These are phyloP conservation scores for Wallacemonas sp. DNA, from an alignment of 208 protist species.

Conservation along the genomic window DNA sequence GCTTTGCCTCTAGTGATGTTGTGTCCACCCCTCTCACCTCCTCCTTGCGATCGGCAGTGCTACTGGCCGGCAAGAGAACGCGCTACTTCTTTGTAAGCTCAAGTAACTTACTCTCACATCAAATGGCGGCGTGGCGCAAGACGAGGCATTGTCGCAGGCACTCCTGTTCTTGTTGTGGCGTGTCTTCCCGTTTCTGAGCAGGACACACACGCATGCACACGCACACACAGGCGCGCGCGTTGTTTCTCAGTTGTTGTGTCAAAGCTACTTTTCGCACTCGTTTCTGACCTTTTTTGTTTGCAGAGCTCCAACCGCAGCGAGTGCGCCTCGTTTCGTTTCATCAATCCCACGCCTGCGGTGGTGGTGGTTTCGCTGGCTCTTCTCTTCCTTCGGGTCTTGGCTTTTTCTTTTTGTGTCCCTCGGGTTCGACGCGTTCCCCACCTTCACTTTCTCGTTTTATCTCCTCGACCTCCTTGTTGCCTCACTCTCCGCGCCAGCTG, in stretches of 20 bases:
- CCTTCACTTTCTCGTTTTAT: background rate
- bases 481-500: background rate
- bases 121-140: no score
- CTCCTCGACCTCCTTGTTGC: background rate
- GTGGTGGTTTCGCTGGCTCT: no score
- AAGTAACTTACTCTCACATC: no score
- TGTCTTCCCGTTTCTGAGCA: background rate
- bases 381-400: background rate
- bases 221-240: background rate
- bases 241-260: background rate
- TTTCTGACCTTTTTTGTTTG: no score
- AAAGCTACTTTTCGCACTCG: no score
- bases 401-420: slow-evolving; percentile 8
- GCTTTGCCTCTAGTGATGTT: no score
- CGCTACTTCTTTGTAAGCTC: no score
- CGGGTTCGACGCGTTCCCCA: background rate
- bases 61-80: no score
- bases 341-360: background rate
- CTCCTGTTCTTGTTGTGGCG: slow-evolving; percentile 1
- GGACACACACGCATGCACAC: background rate
- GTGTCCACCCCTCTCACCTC: no score
- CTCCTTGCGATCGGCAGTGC: no score
- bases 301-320: background rate
- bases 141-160: no score
- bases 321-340: slow-evolving; percentile 3